phyloP scores from a whole-genome alignment of 2,329 filamentous ascomycete species.

The Beauveria australis region DNA sequence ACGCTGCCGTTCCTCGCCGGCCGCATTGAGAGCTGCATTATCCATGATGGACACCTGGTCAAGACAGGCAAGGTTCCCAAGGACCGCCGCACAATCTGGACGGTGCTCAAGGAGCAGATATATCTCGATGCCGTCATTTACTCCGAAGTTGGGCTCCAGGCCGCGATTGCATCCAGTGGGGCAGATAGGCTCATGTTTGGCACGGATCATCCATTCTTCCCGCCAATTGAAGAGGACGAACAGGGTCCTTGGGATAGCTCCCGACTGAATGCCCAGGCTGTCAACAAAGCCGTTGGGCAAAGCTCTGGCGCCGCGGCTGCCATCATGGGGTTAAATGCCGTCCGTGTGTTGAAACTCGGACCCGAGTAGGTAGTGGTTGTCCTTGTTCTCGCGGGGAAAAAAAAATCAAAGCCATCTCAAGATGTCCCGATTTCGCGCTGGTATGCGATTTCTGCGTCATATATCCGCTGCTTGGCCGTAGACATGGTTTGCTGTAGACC shows the following conservation, averaged over 20 bases:
- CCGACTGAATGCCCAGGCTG: constrained; percentile 41
- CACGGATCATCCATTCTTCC: constrained; percentile 79
- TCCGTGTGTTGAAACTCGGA: constrained; percentile 36
- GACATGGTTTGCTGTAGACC: constrained; percentile 21
- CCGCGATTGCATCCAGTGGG: constrained; percentile 60
- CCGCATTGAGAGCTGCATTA: constrained; percentile 77
- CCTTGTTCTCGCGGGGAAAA: not conserved
- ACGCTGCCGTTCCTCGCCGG: constrained; percentile 85
- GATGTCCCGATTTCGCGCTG: constrained; percentile 20
- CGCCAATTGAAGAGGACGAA: constrained; percentile 57
- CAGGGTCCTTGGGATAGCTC: constrained; percentile 64
- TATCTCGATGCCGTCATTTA: constrained; percentile 86
- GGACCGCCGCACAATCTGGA: constrained; percentile 43
- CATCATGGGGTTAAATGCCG: constrained; percentile 53
- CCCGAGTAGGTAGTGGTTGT: constrained; percentile 12
- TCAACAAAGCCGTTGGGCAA: constrained; percentile 41
- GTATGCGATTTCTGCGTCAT: constrained; percentile 30
- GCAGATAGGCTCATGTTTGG: constrained; percentile 69
- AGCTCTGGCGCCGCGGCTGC: constrained; percentile 38
- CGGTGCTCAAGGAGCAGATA: constrained; percentile 60
- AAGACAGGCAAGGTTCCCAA: constrained; percentile 47
- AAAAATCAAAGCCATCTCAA: constrained; percentile 7
- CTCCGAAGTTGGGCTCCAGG: constrained; percentile 62
- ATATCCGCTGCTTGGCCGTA: constrained; percentile 25
- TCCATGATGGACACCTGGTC: constrained; percentile 71